Evolutionary conservation across 2,329 filamentous ascomycete species (phyloP).

Genomic region (Apiospora arundinis): DNA sequence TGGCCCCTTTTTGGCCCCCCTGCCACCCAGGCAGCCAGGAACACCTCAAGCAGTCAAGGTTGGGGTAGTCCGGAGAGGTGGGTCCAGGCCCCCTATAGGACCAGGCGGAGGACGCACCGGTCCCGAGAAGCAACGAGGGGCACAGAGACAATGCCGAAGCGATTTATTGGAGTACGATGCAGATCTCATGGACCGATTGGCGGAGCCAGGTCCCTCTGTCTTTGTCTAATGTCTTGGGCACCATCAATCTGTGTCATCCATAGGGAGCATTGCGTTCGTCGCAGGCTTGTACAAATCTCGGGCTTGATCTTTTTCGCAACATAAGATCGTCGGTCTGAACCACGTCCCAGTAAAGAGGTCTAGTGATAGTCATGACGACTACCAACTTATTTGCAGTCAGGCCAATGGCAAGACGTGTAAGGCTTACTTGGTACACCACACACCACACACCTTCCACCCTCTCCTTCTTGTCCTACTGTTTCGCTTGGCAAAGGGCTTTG

Average conservation of each 20-base stretch:
- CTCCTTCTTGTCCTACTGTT: not conserved
- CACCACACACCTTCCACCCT: not conserved
- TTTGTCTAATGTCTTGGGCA: constrained; percentile 15
- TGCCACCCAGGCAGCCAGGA: not conserved
- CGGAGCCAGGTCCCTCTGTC: not conserved
- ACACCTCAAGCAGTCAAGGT: constrained; percentile 3
- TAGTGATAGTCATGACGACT: not conserved
- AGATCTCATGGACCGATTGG: constrained; percentile 11
- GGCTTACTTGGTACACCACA: not conserved
- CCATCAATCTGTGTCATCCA: constrained; percentile 1
- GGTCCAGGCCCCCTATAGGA: not conserved
- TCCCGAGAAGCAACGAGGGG: not conserved
- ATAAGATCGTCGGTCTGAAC: not conserved
- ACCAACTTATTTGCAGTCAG: not conserved
- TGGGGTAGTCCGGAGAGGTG: constrained; percentile 21
- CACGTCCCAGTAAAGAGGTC: not conserved
- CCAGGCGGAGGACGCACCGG: not conserved
- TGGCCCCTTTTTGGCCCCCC: not conserved
- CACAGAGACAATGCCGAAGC: not conserved
- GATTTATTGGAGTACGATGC: not conserved
- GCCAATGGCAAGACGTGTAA: not conserved
- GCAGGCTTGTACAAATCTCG: constrained; percentile 1
- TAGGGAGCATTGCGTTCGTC: not conserved
- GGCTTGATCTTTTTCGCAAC: not conserved
- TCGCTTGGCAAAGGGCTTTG: not conserved